Conservation (phyloP, 23 red algal genomes). For the Gracilaria caudata region DNA sequence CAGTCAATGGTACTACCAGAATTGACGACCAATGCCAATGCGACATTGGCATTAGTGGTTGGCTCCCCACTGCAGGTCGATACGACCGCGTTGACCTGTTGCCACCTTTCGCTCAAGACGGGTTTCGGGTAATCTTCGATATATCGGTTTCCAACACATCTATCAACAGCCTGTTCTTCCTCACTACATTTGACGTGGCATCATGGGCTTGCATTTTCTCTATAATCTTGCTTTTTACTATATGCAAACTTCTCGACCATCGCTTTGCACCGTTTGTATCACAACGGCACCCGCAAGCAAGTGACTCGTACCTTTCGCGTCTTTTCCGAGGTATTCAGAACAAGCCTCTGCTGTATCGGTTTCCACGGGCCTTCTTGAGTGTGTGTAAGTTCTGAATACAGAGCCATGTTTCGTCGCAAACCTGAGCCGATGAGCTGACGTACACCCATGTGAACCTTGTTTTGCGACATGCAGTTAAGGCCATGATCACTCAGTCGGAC, state of each 20-base stretch:
- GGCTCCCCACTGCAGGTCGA: background rate
- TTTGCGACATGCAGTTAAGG: background rate
- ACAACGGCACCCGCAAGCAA: background rate
- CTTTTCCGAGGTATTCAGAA: background rate
- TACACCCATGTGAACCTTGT: background rate
- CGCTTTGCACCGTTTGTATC: constrained; percentile 11
- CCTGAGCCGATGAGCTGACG: background rate
- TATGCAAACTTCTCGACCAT: constrained; percentile 40
- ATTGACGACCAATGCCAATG: constrained; percentile 25
- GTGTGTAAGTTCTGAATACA: background rate
- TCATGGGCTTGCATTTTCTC: constrained; percentile 23
- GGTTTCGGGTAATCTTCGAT: constrained; percentile 22
- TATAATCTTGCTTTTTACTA: constrained; percentile 14
- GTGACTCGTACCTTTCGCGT: background rate
- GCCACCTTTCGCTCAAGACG: constrained; percentile 38
- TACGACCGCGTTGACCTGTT: constrained; percentile 31
- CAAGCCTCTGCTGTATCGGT: background rate
- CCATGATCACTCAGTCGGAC: constrained; percentile 22
- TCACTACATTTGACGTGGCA: constrained; percentile 15
- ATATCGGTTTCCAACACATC: background rate
- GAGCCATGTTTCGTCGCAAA: background rate
- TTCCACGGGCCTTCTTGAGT: background rate
- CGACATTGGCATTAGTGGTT: constrained; percentile 48
- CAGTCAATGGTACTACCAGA: background rate
- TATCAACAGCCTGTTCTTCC: constrained; percentile 20